phyloP scores from a whole-genome alignment of 2,329 filamentous ascomycete species.

The Aspergillus tanneri region DNA sequence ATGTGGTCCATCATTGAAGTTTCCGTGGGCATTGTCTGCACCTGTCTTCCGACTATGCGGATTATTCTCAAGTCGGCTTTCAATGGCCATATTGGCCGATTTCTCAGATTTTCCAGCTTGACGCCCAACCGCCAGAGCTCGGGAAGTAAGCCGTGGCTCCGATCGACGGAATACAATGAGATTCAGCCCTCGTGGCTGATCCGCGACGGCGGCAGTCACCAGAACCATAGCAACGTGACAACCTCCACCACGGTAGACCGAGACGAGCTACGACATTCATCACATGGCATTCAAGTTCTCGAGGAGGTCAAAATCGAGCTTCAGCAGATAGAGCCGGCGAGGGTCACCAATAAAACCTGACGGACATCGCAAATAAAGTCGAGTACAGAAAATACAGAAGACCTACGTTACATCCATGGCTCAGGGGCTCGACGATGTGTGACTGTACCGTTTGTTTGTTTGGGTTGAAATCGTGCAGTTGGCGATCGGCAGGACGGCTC shows the following conservation, averaged over 20 bases:
- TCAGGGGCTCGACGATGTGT: too few species aligned
- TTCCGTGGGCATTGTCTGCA: constrained; percentile 1
- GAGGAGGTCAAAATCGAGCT: constrained; percentile 5
- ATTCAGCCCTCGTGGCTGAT: not conserved
- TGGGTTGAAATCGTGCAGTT: too few species aligned
- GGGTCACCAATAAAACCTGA: too few species aligned
- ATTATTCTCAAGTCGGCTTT: not conserved
- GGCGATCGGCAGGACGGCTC: too few species aligned
- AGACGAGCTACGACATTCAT: not conserved
- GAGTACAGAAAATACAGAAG: too few species aligned
- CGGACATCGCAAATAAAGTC: too few species aligned
- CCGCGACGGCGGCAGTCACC: not conserved
- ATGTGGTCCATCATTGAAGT: constrained; percentile 8
- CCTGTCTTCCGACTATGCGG: constrained; percentile 2
- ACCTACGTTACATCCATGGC: too few species aligned
- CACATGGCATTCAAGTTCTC: not conserved
- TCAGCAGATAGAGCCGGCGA: not conserved
- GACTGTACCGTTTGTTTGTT: too few species aligned
- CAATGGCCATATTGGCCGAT: not conserved
- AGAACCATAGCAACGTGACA: not conserved
- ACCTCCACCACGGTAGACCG: too few species aligned
- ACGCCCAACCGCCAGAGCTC: not conserved
- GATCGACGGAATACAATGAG: not conserved
- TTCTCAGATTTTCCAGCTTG: not conserved
- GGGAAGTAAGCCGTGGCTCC: not conserved